phyloP scores from a whole-genome alignment of 2,329 filamentous ascomycete species.

The Exophiala sideris region DNA sequence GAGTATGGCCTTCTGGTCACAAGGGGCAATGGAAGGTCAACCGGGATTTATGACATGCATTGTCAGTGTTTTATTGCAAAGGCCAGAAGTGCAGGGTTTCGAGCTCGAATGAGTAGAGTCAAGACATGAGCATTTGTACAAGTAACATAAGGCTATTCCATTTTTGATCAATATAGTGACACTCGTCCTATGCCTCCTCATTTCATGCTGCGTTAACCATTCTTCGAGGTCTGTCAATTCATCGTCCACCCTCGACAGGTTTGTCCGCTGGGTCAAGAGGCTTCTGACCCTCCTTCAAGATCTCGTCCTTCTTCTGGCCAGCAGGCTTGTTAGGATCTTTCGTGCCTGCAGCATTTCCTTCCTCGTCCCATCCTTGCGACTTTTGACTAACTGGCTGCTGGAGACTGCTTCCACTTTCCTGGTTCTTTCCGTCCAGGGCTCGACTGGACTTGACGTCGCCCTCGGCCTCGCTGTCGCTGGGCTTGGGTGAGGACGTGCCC shows the following conservation, averaged over 20 bases:
- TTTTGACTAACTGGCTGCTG: conserved; percentile 1
- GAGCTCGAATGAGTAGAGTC: too few species aligned
- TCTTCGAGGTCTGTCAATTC: too few species aligned
- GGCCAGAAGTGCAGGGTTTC: too few species aligned
- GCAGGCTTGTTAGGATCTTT: conserved; percentile 12
- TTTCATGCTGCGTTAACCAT: too few species aligned
- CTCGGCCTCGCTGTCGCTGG: conserved; percentile 4
- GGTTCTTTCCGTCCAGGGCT: background rate
- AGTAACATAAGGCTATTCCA: too few species aligned
- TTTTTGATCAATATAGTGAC: too few species aligned
- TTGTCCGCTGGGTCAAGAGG: conserved; percentile 4
- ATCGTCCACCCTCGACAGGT: background rate
- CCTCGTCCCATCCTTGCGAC: conserved; percentile 1
- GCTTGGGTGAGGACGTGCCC: conserved; percentile 3
- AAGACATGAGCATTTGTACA: too few species aligned
- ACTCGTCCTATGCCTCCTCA: background rate
- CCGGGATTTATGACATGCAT: too few species aligned
- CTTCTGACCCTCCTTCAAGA: conserved; percentile 6
- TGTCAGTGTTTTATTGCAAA: too few species aligned
- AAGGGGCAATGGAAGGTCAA: too few species aligned
- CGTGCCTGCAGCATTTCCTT: conserved; percentile 4
- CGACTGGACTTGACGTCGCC: conserved; percentile 6
- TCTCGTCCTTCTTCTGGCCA: conserved; percentile 7
- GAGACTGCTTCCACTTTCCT: conserved; percentile 4
- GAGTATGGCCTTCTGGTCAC: too few species aligned